These are phyloP conservation scores for Rhodotorula paludigena DNA, from an alignment of 768 basidiomycete genomes.

Conservation along the genomic window DNA sequence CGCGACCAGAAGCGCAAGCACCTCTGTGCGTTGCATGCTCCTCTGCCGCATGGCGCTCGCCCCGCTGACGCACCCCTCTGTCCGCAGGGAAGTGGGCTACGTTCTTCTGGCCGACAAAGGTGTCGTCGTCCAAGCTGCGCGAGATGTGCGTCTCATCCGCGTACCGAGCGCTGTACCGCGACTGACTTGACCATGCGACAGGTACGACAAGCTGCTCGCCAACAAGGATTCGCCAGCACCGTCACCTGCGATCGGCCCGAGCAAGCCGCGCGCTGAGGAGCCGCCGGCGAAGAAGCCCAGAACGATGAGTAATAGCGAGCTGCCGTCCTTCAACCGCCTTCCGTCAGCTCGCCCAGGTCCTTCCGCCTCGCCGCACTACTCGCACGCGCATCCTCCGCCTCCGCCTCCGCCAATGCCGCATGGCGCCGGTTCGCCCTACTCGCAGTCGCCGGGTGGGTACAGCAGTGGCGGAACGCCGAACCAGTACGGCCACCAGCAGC, in stretches of 20 bases:
- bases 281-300: slow-evolving; percentile 8
- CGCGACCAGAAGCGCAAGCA: slow-evolving; percentile 39
- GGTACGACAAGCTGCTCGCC: slow-evolving; percentile 6
- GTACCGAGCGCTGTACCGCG: no score
- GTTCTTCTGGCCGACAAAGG: slow-evolving; percentile 31
- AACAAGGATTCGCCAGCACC: slow-evolving; percentile 17
- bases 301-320: background rate
- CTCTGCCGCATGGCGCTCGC: background rate
- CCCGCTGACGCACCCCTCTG: background rate
- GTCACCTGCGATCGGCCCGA: background rate
- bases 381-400: background rate
- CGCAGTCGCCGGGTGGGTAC: background rate
- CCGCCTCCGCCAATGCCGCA: background rate
- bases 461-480: no score
- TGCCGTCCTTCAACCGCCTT: slow-evolving; percentile 21
- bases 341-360: background rate
- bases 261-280: background rate
- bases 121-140: slow-evolving; percentile 17
- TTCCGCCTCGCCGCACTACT: background rate
- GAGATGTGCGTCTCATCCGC: slow-evolving; percentile 10
- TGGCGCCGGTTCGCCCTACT: background rate
- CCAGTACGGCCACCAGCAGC: background rate
- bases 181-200: background rate
- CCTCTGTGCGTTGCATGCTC: slow-evolving; percentile 32
- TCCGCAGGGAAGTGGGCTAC: slow-evolving; percentile 35